A percentile compares a stretch with the other conserved stretches of the same genome.
phyloP scores from a whole-genome alignment of 2,329 filamentous ascomycete species.

The Amauroascus verrucosus region DNA sequence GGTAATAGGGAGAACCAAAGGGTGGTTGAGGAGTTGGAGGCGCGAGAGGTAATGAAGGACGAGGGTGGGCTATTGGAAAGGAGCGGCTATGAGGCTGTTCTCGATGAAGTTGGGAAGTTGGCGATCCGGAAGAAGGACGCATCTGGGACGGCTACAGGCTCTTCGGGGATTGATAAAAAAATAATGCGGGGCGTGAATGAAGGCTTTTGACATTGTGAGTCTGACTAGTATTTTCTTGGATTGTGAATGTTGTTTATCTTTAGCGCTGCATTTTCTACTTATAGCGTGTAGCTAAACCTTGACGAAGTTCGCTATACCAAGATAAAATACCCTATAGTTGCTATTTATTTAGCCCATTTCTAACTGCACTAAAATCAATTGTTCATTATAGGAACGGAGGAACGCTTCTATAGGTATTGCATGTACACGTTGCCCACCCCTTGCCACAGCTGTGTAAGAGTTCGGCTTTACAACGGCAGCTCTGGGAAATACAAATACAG shows the following conservation, averaged over 20 bases:
- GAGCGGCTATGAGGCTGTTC: conserved; percentile 35
- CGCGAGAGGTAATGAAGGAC: conserved; percentile 35
- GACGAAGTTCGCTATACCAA: background rate
- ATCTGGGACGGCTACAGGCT: background rate
- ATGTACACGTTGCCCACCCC: conserved; percentile 35
- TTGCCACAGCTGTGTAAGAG: conserved; percentile 44
- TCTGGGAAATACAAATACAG: too few species aligned
- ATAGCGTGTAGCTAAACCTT: background rate
- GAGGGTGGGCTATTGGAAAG: conserved; percentile 33
- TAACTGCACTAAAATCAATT: conserved; percentile 19
- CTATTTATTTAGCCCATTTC: too few species aligned
- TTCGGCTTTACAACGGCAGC: conserved; percentile 35
- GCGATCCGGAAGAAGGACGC: conserved; percentile 31
- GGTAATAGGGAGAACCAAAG: conserved; percentile 44
- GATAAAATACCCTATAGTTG: too few species aligned
- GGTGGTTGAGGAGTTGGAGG: conserved; percentile 42
- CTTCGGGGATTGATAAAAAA: background rate
- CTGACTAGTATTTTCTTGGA: background rate
- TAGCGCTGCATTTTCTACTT: background rate
- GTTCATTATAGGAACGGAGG: too few species aligned
- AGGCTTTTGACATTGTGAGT: background rate
- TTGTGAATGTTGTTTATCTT: background rate
- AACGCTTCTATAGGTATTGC: too few species aligned
- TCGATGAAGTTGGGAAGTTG: conserved; percentile 36
- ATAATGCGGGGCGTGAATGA: background rate